Percentiles rank a stretch among this genome's conserved stretches.
These are phyloP conservation scores for Yamadazyma sp. DNA, from an alignment of 805 yeast genomes.

Conservation along the genomic window DNA sequence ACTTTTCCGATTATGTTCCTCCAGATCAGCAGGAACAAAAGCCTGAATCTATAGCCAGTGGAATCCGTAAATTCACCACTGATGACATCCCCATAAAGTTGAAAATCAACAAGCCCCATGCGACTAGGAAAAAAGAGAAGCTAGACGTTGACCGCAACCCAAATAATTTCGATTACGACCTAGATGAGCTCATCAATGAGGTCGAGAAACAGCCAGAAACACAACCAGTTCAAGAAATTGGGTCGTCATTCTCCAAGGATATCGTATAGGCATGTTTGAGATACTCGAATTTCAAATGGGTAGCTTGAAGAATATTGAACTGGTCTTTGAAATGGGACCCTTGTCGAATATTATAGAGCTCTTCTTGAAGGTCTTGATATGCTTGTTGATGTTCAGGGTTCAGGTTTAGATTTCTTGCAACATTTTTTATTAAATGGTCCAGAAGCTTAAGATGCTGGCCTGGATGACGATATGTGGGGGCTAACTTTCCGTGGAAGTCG, in stretches of 20 bases:
- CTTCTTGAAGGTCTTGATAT: no score
- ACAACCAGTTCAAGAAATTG: constrained; percentile 1
- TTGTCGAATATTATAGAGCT: no score
- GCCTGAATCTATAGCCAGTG: constrained; percentile 14
- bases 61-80: constrained; percentile 32
- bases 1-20: constrained; percentile 36
- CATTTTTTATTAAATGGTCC: constrained; percentile 17
- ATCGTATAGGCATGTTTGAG: constrained; percentile 18
- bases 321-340: no score
- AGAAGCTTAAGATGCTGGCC: constrained; percentile 24
- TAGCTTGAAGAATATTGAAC: constrained; percentile 15
- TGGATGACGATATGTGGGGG: background rate
- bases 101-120: constrained; percentile 22
- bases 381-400: background rate
- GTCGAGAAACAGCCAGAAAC: constrained; percentile 23
- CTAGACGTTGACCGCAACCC: constrained; percentile 39
- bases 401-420: constrained; percentile 6
- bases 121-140: constrained; percentile 34
- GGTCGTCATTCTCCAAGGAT: constrained; percentile 11
- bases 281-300: constrained; percentile 22
- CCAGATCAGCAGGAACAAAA: constrained; percentile 34
- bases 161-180: constrained; percentile 43
- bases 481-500: no score
- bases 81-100: constrained; percentile 40
- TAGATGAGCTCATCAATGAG: constrained; percentile 43